Evolutionary conservation across 163 green algal species (phyloP).

Genomic region (Chlorella variabilis): DNA sequence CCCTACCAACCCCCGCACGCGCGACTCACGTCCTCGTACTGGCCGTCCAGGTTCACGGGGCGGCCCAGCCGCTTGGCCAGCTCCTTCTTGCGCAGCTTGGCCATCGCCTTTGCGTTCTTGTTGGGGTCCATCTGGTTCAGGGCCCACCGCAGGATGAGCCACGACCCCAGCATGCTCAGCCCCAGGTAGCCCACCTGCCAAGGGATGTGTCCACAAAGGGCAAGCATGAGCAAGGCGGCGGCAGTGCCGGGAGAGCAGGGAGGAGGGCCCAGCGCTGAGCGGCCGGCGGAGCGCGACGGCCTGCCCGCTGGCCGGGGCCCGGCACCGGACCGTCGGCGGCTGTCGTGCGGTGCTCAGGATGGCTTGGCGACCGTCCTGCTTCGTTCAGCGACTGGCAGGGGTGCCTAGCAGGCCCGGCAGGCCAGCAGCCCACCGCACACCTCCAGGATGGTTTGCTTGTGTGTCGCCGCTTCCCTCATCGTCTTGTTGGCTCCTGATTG

Average conservation of each 20-base stretch:
- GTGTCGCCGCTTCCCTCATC: neutral
- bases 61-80: slow-evolving; percentile 44
- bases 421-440: too few species aligned
- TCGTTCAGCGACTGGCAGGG: too few species aligned
- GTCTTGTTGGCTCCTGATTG: neutral
- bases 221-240: neutral
- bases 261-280: too few species aligned
- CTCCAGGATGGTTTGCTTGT: slow-evolving; percentile 12
- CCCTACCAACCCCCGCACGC: too few species aligned
- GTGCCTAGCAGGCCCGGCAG: too few species aligned
- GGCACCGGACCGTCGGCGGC: too few species aligned
- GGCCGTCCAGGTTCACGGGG: slow-evolving; percentile 41
- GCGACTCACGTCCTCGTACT: slow-evolving; percentile 51
- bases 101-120: slow-evolving; percentile 23
- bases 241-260: too few species aligned
- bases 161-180: slow-evolving; percentile 51
- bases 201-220: neutral
- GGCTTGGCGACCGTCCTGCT: too few species aligned
- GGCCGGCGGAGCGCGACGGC: too few species aligned
- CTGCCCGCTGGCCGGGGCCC: too few species aligned
- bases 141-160: slow-evolving; percentile 54
- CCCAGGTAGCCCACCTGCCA: slow-evolving; percentile 53
- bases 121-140: slow-evolving; percentile 55
- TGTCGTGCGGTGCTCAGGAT: too few species aligned
- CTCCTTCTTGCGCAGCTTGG: slow-evolving; percentile 24